Percentiles rank a stretch among this genome's conserved stretches.
phyloP scores from a whole-genome alignment of 1,284 basidiomycete species.

The Cryptococcus sp. region DNA sequence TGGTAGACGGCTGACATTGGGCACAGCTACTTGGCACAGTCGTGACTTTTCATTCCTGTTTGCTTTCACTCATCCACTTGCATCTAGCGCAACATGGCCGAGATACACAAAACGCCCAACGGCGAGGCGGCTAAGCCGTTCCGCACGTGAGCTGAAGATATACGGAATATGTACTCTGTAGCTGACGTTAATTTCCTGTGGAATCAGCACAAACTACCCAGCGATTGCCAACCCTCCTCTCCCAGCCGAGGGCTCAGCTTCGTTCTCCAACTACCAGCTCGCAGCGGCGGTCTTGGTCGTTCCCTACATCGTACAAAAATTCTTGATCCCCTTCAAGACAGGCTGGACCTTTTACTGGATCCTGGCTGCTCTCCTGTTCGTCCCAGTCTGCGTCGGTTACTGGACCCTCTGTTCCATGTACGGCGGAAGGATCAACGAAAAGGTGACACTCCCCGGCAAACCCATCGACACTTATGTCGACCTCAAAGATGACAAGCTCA shows the following conservation, averaged over 20 bases:
- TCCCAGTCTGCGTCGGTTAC: slow-evolving; percentile 81
- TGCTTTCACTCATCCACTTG: too few relatives aligned
- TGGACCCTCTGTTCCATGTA: slow-evolving; percentile 86
- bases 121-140: slow-evolving; percentile 14
- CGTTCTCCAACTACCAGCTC: slow-evolving; percentile 80
- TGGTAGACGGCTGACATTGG: too few relatives aligned
- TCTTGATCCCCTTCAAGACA: slow-evolving; percentile 66
- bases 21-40: too few relatives aligned
- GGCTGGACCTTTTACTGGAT: slow-evolving; percentile 73
- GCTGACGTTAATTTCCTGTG: neutral
- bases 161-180: neutral
- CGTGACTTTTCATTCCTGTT: too few relatives aligned
- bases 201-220: slow-evolving; percentile 37
- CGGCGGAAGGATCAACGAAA: slow-evolving; percentile 81
- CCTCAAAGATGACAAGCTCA: slow-evolving; percentile 81
- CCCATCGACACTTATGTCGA: slow-evolving; percentile 87
- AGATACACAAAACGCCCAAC: slow-evolving; percentile 9
- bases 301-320: slow-evolving; percentile 77
- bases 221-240: slow-evolving; percentile 71
- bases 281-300: slow-evolving; percentile 72
- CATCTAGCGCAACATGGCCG: slow-evolving; percentile 11
- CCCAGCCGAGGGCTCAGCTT: slow-evolving; percentile 82
- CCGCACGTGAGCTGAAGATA: slow-evolving; percentile 8
- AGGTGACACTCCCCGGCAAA: slow-evolving; percentile 81
- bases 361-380: slow-evolving; percentile 69